Evolutionary conservation across 73 alveolate genomes (phyloP), one percentile per base, ranked within the genome.

Genomic region (Breviolum minutum): DNA sequence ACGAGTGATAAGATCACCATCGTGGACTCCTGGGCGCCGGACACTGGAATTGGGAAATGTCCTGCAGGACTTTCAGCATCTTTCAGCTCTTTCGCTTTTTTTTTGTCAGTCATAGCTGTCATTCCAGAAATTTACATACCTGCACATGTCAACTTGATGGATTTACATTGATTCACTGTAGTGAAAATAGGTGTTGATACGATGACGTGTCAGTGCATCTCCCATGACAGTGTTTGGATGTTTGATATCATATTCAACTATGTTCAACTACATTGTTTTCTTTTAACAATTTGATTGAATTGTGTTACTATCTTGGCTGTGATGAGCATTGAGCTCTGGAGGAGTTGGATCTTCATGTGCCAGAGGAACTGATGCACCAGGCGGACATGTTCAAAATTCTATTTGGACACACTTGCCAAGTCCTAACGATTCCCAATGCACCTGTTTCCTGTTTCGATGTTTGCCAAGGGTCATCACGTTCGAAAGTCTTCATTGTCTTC

Each of bases 21-120:
- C 66, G 24, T 71, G 97, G 97, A 73, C 76, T 3, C 97, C 97
- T 26, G 97, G 97, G 80, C 97, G 97, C 79, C 22, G 97, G 74
- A 79, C 97, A 11, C 97, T 91, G 76, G 97, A 91, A 88, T 30
- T 91, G 26, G 97, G 97, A n/a, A 91, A 71, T 32, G 88, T 91
- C 29, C 64, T 91, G 79, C 97, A 91, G 97, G 97, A 86, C 24
- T 8, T 22, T 22, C 82, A 71, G 81, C 29, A 20, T 71, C 40
- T 17, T 71, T n/a, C 29, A 20, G 30, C 81, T 20, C 5, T 12
- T 71, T 71, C 81, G 19, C 5, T 17, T 71, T 20, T 30, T n/a
- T 82, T 20, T 73, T 1, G 81, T 63, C 63, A 12, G 54, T 40
- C 54, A 40, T 40, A 40, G 54, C 54, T 40, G 54, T 40, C 54